These are phyloP conservation scores for sorghum (Sorghum bicolor) DNA, from an alignment of 176 grass and related monocot genomes.

Conservation along the genomic window DNA sequence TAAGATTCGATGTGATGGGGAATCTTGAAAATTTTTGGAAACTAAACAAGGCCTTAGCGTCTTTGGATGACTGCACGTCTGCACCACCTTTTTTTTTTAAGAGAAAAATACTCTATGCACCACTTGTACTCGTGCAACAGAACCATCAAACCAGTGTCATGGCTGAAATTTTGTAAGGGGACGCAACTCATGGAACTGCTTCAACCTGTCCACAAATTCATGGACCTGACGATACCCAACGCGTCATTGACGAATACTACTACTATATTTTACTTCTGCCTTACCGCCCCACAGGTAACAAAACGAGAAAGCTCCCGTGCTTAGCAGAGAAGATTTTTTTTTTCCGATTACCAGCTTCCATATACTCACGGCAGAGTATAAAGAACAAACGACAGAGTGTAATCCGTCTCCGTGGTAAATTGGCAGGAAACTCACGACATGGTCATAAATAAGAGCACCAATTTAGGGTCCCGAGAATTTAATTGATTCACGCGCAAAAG, in stretches of 20 bases:
- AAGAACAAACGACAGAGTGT: not conserved
- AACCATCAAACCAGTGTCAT: not conserved
- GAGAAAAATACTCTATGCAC: not conserved
- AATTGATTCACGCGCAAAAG: conserved; percentile 46
- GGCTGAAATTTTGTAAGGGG: not conserved
- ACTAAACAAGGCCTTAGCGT: too few relatives aligned
- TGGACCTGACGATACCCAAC: not conserved
- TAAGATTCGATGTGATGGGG: too few relatives aligned
- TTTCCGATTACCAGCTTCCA: not conserved
- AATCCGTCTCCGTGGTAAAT: not conserved
- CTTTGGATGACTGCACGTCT: not conserved
- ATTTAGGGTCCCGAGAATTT: conserved; percentile 18
- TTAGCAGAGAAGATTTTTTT: conserved; percentile 6
- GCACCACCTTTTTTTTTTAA: not conserved
- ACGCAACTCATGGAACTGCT: not conserved
- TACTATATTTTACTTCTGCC: not conserved
- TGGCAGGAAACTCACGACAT: not conserved
- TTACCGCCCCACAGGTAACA: not conserved
- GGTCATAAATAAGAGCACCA: not conserved
- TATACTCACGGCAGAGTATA: too few relatives aligned
- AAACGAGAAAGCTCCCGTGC: not conserved
- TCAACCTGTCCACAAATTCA: not conserved
- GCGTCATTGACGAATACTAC: not conserved
- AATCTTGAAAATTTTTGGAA: too few relatives aligned
- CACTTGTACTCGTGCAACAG: not conserved